Base-by-base conservation (phyloP, 176 grass and related monocot species). In the Poa annua region DNA sequence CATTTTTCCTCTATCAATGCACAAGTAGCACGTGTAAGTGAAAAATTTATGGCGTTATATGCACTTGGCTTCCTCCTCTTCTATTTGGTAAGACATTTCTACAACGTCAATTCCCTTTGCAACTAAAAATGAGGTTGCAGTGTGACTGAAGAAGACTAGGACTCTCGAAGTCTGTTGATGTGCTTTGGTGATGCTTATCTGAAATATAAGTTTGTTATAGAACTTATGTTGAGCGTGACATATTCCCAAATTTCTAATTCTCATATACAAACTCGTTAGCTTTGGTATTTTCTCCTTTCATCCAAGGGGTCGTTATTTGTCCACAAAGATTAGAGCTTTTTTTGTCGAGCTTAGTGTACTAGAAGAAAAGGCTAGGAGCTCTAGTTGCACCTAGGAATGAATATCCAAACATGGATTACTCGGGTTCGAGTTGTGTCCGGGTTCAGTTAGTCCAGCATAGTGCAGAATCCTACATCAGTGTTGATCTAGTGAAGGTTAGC, bases 1-100 rank as follows among this genome's bases (percentile, higher is more conserved):
- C 70, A 73, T 71, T 73, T 71, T 72, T 29, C 21, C 50, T 24
- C 70, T 50, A 49, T 72, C 69, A 72, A 73, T 73, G 24, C 44
- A 73, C 24, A 73, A 73, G 70, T 7, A 16, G 21, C 12, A 24
- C 1, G 6, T 62, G 59, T 1, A 6, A 6, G 59, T 14, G 12
- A 65, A 65, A 14, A 14, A 1, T 14, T 29, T 14, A 22, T 29
- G 24, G 12, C 24, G 8, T 29, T 11, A 62, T 62, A 29, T 62
- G 59, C 59, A 25, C 59, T 14, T 62, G 59, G 59, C 24, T 62
- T 62, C 24, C 59, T 62, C 57, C 57, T 25, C 22, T 22, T 26
- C 57, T 61, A 26, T 61, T 61, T 61, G 22, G 57, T 26, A 61
- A 26, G 11, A 61, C 22, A 61, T 61, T 61, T 61, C 22, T 61